Conservation (phyloP, 2,329 filamentous ascomycete genomes). For the Cercospora sojina region DNA sequence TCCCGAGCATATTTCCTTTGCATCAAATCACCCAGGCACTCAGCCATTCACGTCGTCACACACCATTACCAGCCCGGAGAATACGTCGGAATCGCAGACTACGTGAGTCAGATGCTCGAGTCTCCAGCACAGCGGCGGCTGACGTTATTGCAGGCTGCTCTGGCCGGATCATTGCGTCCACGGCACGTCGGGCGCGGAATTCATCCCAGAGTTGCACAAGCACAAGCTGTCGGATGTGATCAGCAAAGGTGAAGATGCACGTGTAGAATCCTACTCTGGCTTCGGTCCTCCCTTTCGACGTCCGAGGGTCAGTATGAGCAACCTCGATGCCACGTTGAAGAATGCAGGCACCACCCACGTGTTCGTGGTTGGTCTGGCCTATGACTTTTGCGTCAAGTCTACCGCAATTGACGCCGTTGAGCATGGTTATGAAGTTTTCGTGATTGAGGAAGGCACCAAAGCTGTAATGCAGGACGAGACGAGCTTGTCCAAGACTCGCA, state of each 20-base stretch:
- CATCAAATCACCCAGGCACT: slow-evolving; percentile 69
- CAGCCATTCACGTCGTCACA: slow-evolving; percentile 65
- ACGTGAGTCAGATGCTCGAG: slow-evolving; percentile 43
- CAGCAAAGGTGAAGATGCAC: slow-evolving; percentile 71
- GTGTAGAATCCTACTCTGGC: slow-evolving; percentile 90
- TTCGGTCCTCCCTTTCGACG: slow-evolving; percentile 77
- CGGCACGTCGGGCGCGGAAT: slow-evolving; percentile 65
- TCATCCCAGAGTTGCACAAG: slow-evolving; percentile 69
- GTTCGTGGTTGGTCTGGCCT: slow-evolving; percentile 80
- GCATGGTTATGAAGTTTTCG: slow-evolving; percentile 73
- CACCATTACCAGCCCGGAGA: slow-evolving; percentile 68
- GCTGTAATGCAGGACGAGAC: slow-evolving; percentile 64
- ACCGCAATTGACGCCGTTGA: slow-evolving; percentile 75
- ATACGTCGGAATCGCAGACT: slow-evolving; percentile 58
- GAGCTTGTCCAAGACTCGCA: slow-evolving; percentile 57
- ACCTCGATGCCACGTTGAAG: slow-evolving; percentile 60
- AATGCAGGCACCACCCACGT: slow-evolving; percentile 68
- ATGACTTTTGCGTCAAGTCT: slow-evolving; percentile 82
- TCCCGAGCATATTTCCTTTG: slow-evolving; percentile 79
- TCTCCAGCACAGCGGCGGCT: neutral
- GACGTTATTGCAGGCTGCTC: slow-evolving; percentile 57
- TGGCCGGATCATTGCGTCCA: slow-evolving; percentile 93
- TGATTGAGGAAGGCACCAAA: slow-evolving; percentile 76
- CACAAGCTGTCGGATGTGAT: slow-evolving; percentile 63
- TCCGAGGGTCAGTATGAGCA: slow-evolving; percentile 59